Percentiles rank a stretch among this genome's conserved stretches.
Conservation (phyloP, 352 stramenopile genomes). For the Pythium aristosporum region DNA sequence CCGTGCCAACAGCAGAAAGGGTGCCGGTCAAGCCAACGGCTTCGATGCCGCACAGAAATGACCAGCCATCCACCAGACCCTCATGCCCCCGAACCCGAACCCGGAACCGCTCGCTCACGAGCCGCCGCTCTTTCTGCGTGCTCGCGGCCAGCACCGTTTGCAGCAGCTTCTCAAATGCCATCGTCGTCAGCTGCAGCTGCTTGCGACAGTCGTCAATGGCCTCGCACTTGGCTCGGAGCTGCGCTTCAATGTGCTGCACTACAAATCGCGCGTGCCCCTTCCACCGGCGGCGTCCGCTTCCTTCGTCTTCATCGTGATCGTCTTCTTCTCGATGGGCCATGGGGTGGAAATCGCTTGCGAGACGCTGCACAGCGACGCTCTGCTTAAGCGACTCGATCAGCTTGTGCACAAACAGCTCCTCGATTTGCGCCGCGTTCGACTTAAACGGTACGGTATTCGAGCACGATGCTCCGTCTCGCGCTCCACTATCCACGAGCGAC, state of each 20-base stretch:
- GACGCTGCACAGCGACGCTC: conserved; percentile 12
- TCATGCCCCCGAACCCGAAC: neutral
- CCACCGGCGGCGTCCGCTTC: conserved; percentile 31
- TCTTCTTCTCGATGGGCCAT: conserved; percentile 27
- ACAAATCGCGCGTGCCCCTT: conserved; percentile 49
- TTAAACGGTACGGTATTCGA: conserved; percentile 11
- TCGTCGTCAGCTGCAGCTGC: neutral
- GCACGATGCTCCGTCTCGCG: neutral
- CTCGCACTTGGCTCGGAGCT: conserved; percentile 29
- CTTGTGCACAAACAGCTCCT: conserved; percentile 50
- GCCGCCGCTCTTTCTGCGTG: conserved; percentile 21
- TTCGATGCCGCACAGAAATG: conserved; percentile 24
- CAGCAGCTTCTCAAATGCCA: conserved; percentile 18
- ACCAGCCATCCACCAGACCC: conserved; percentile 10
- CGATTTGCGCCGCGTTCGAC: conserved; percentile 29
- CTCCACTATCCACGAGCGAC: conserved; percentile 36
- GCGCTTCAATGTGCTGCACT: conserved; percentile 39
- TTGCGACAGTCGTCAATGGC: neutral
- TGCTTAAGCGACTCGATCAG: conserved; percentile 39
- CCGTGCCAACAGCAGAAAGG: neutral
- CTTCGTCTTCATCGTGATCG: conserved; percentile 5
- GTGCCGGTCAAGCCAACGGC: conserved; percentile 21
- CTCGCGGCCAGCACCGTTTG: conserved; percentile 16
- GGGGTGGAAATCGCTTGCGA: conserved; percentile 12
- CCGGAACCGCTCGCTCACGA: conserved; percentile 16